Conservation (phyloP, 441 rosid genomes). For the Pelargonium citronellum region DNA sequence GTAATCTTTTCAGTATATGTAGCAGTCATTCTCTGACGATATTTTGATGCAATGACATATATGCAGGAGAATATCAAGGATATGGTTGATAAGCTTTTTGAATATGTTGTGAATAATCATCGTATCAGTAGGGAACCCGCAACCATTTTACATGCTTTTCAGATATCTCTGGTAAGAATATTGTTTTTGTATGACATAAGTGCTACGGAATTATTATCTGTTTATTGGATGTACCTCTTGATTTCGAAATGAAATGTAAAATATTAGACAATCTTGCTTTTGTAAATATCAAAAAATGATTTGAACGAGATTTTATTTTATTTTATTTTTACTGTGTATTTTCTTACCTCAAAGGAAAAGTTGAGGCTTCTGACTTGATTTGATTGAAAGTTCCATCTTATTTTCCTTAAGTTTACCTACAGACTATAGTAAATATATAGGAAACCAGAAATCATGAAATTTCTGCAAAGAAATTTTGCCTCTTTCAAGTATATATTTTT, state of each 20-base stretch:
- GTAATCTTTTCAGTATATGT: neutral
- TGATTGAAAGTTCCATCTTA: no score
- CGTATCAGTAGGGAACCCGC: slow-evolving; percentile 50
- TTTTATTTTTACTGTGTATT: no score
- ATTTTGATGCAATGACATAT: slow-evolving; percentile 21
- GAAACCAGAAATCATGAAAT: neutral
- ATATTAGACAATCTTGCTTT: no score
- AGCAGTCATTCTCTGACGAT: neutral
- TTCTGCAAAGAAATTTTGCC: neutral
- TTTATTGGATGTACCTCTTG: neutral
- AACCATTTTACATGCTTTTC: slow-evolving; percentile 72
- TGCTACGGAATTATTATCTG: neutral
- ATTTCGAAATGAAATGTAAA: neutral
- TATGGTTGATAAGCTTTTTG: slow-evolving; percentile 54
- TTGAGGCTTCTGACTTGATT: no score
- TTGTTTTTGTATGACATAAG: slow-evolving; percentile 7
- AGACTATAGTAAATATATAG: neutral
- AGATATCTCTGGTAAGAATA: slow-evolving; percentile 70
- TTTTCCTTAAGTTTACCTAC: no score
- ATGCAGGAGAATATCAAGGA: slow-evolving; percentile 64
- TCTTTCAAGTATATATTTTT: neutral
- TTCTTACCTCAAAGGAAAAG: no score
- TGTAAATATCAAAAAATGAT: no score
- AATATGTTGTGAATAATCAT: slow-evolving; percentile 70
- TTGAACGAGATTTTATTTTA: no score